Evolutionary conservation across 371 early-diverging fungal species (phyloP).

Genomic region (Choanephora cucurbitarum): DNA sequence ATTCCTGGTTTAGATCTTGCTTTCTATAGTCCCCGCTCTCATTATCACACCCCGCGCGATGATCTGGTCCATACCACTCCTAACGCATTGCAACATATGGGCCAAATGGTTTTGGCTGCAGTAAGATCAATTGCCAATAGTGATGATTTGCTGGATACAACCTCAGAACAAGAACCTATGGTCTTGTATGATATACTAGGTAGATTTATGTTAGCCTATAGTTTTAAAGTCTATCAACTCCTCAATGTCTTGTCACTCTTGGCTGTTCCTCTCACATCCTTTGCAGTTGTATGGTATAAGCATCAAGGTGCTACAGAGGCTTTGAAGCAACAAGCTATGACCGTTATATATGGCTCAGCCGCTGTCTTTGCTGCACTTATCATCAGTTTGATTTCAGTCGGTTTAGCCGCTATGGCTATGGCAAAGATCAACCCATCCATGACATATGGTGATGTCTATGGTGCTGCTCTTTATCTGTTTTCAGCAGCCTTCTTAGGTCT

Average conservation of each 20-base stretch:
- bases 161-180: conserved; percentile 31
- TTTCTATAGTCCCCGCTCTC: conserved; percentile 66
- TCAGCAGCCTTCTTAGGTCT: conserved; percentile 41
- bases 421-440: conserved; percentile 36
- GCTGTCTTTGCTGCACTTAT: conserved; percentile 28
- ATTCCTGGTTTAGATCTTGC: conserved; percentile 79
- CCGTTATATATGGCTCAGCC: conserved; percentile 32
- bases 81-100: conserved; percentile 63
- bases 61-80: conserved; percentile 53
- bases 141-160: conserved; percentile 32
- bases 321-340: background rate
- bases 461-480: conserved; percentile 37
- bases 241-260: conserved; percentile 45
- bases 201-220: conserved; percentile 50
- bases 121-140: conserved; percentile 43
- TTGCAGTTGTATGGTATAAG: conserved; percentile 9
- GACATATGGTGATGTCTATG: conserved; percentile 45
- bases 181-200: conserved; percentile 60
- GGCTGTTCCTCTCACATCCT: conserved; percentile 29
- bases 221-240: conserved; percentile 40
- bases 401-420: conserved; percentile 19
- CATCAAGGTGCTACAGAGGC: background rate
- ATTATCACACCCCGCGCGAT: conserved; percentile 74
- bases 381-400: conserved; percentile 13
- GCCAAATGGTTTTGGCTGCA: conserved; percentile 50